Conservation (phyloP, 805 yeast species). For the Candida yuanshanica region DNA sequence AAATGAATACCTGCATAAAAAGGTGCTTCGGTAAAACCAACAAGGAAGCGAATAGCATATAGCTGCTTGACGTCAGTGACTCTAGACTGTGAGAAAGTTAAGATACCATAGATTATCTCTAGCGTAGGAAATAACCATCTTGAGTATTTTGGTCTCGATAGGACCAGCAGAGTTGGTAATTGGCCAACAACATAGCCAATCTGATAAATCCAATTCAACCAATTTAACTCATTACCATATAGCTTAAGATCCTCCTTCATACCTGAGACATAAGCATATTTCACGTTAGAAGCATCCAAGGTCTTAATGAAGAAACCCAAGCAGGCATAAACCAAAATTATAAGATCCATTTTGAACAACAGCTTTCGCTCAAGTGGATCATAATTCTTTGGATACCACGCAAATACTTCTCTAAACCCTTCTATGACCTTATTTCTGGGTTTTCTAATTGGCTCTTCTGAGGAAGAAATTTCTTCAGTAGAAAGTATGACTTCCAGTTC, state of each 20-base stretch:
- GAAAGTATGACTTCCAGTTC: no score
- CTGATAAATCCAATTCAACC: slow-evolving; percentile 4
- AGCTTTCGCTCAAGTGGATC: slow-evolving; percentile 2
- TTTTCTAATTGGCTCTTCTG: no score
- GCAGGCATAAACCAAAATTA: slow-evolving; percentile 9
- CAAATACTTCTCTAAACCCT: slow-evolving; percentile 4
- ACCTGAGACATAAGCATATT: slow-evolving; percentile 60
- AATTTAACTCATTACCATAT: slow-evolving; percentile 51
- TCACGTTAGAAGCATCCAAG: slow-evolving; percentile 50
- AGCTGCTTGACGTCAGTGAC: slow-evolving; percentile 19
- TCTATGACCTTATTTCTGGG: neutral
- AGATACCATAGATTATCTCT: slow-evolving; percentile 38
- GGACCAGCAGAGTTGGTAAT: slow-evolving; percentile 7
- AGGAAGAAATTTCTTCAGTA: no score
- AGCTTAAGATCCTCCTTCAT: slow-evolving; percentile 49
- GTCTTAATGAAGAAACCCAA: slow-evolving; percentile 34
- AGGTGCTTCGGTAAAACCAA: slow-evolving; percentile 12
- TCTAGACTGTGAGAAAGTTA: slow-evolving; percentile 5
- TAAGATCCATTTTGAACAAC: slow-evolving; percentile 7
- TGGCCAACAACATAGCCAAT: slow-evolving; percentile 7
- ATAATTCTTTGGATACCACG: slow-evolving; percentile 8
- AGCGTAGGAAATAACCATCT: slow-evolving; percentile 30
- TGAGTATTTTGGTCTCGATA: slow-evolving; percentile 38
- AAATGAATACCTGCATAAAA: slow-evolving; percentile 3
- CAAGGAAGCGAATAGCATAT: slow-evolving; percentile 8